Conservation (phyloP, 768 basidiomycete genomes). For the Lactarius quietus region DNA sequence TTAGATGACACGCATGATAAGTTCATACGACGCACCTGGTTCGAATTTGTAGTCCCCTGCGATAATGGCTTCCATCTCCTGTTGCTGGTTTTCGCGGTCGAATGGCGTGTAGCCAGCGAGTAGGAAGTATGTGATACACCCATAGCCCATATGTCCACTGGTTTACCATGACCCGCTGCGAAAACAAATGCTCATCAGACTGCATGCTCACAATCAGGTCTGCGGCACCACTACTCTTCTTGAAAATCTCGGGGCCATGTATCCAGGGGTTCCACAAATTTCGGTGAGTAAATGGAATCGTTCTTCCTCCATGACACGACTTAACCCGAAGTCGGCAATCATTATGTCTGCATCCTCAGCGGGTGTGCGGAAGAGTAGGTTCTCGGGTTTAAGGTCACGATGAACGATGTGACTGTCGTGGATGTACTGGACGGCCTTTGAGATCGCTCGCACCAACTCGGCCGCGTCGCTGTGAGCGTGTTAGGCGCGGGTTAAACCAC, state of each 20-base stretch:
- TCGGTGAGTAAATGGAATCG: slow-evolving; percentile 87
- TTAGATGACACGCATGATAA: neutral
- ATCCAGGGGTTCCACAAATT: slow-evolving; percentile 93
- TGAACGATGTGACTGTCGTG: slow-evolving; percentile 93
- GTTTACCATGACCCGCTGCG: slow-evolving; percentile 86
- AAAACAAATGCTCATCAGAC: slow-evolving; percentile 6
- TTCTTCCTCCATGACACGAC: slow-evolving; percentile 86
- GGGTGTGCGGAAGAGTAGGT: slow-evolving; percentile 87
- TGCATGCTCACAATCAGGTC: neutral
- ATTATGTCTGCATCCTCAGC: slow-evolving; percentile 92
- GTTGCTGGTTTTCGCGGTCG: slow-evolving; percentile 81
- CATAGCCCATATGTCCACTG: slow-evolving; percentile 97
- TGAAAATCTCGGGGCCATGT: slow-evolving; percentile 96
- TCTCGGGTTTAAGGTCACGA: slow-evolving; percentile 96
- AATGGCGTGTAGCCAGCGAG: slow-evolving; percentile 96
- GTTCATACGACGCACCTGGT: slow-evolving; percentile 42
- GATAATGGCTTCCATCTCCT: slow-evolving; percentile 95
- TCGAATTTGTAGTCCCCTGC: slow-evolving; percentile 91
- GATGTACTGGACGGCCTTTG: slow-evolving; percentile 85
- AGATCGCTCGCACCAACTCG: slow-evolving; percentile 79
- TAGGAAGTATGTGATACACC: slow-evolving; percentile 98
- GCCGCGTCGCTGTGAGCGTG: slow-evolving; percentile 71
- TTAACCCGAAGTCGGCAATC: slow-evolving; percentile 95
- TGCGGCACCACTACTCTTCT: slow-evolving; percentile 60
- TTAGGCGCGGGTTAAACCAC: slow-evolving; percentile 30